Base-by-base conservation (phyloP, 2,329 filamentous ascomycete species). In the Penicillium janthinellum region DNA sequence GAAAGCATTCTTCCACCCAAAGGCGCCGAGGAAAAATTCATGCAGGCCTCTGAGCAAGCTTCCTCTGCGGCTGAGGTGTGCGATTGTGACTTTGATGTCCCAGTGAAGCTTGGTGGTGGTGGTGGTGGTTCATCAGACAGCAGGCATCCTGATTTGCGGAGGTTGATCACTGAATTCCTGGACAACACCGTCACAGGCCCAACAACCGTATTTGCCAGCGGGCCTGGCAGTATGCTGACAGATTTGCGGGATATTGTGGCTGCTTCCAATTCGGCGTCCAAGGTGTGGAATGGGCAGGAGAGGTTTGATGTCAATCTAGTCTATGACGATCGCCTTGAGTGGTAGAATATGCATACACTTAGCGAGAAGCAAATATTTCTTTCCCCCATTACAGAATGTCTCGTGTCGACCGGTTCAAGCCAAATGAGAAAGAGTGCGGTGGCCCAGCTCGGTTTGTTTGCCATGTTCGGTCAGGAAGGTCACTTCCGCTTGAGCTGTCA, bases 131-230 rank as follows among this genome's bases (percentile, higher is more conserved):
- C 69, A 68, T 28, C 69, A 72, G 58, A 71, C 50, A 34, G 57
- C 64, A 38, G 52, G 54, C 70, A 55, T 63, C 72, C 65, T 58
- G 64, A 60, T n/a, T 70, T 71, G 54, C 78, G 82, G 41, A 82
- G 83, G 0, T 75, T 85, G 53, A 68, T 88, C 15, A 52, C 67
- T 1, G 71, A 73, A 15, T 72, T 85, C 8, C 76, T 88, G 1
- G 68, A 75, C 0, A 67, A 72, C 1, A 83, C 82, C 0, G 71
- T 70, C 2, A 61, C 56, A 0, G 85, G 85, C 0, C 73, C 82
- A 12, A 86, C 84, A 0, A 77, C 79, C 0, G 84, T 89, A 0
- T 81, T 86, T 68, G 86, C 82, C 0, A 88, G 86, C 65, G 86
- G 87, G 0, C 87, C 87, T 1, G 79, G 80, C 0, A 77, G 80